phyloP scores from a whole-genome alignment of 352 stramenopile genomes.

The Thraustochytrium aureum region DNA sequence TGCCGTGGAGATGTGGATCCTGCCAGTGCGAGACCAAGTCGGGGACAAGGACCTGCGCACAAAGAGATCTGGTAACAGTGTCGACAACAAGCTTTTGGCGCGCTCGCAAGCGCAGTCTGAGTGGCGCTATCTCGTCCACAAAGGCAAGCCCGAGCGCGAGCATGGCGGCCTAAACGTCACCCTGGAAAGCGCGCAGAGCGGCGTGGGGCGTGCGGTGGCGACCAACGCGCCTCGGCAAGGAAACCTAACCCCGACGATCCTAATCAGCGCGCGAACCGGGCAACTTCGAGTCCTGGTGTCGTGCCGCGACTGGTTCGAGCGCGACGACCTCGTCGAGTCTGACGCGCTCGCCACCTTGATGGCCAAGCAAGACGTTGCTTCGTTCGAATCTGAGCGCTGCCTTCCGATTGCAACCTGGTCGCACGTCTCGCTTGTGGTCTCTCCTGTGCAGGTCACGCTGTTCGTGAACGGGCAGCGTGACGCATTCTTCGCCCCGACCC shows the following conservation, averaged over 20 bases:
- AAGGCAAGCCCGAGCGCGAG: background rate
- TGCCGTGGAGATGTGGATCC: constrained; percentile 8
- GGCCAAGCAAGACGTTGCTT: background rate
- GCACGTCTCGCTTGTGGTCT: background rate
- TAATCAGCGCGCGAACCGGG: background rate
- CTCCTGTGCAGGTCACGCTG: constrained; percentile 3
- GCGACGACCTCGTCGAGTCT: background rate
- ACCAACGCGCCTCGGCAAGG: too few relatives aligned
- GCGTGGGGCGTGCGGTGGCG: background rate
- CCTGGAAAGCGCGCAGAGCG: background rate
- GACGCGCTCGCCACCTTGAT: background rate
- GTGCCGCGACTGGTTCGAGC: background rate
- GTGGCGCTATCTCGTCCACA: background rate
- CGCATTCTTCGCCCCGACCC: background rate
- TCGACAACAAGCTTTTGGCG: background rate
- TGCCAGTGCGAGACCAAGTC: background rate
- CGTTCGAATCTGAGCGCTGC: background rate
- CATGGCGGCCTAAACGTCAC: background rate
- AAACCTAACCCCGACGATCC: background rate
- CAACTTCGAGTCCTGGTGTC: background rate
- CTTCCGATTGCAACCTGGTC: background rate
- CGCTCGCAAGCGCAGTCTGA: background rate
- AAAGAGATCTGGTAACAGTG: background rate
- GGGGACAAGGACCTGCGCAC: background rate
- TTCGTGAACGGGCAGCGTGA: constrained; percentile 4